Evolutionary conservation across 352 stramenopile genomes (phyloP), one percentile per base, ranked within the genome.

Genomic region (Pythium chondricola): DNA sequence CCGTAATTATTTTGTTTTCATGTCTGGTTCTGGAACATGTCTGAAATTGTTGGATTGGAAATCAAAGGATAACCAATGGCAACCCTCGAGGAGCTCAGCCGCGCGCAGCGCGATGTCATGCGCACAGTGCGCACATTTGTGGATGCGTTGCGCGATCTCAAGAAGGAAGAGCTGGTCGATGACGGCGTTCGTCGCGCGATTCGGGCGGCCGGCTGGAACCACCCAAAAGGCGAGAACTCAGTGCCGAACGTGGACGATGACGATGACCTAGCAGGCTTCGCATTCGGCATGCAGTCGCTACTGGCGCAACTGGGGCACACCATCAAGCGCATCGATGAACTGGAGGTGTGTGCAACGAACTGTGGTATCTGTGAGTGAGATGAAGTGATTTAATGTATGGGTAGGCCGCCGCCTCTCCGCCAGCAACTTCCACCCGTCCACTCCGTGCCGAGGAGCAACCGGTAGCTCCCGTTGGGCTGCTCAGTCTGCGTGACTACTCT

Each of bases 401-500:
- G n/a, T n/a, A n/a, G n/a, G n/a, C n/a, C n/a, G n/a, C n/a, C n/a
- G n/a, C n/a, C n/a, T n/a, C n/a, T n/a, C n/a, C n/a, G n/a, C n/a
- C n/a, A n/a, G n/a, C n/a, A n/a, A n/a, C n/a, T n/a, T n/a, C n/a
- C n/a, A n/a, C n/a, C n/a, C n/a, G n/a, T n/a, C n/a, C n/a, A n/a
- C 16, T 36, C 7, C 22, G 29, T 29, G 21, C 16, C 7, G 49
- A 44, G 3, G 24, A 41, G 33, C 17, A 31, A 6, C 71, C 71
- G 6, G 65, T 62, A 31, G 80, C 80, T 16, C 80, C 83, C 5
- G 61, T 58, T 2, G 78, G 77, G 38, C 62, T 94, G 35, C 60
- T 94, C 24, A 94, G 83, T 67, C 60, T 94, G 26, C 74, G 80
- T 2, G 83, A 94, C 56, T 92, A 90, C 69, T 86, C 80, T 17